Conservation (phyloP, 148 eudicot species). For the Rhododendron kiyosumense region DNA sequence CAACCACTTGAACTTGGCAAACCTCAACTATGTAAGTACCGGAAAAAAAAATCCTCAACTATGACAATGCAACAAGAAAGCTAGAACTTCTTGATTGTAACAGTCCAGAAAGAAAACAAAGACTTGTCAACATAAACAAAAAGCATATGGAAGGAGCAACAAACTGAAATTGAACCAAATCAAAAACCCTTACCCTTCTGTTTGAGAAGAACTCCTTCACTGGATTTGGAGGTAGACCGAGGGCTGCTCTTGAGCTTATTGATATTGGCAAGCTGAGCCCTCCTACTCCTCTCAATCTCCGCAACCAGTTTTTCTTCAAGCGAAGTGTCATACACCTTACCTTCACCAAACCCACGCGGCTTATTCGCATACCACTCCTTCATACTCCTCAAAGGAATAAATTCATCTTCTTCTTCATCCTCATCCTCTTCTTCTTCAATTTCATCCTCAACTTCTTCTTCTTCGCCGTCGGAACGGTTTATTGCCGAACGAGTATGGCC, state of each 20-base stretch:
- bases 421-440: constrained; percentile 27
- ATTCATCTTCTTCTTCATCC: constrained; percentile 45
- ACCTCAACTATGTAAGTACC: background rate
- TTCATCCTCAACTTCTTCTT: background rate
- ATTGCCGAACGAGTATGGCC: constrained; percentile 14
- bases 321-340: constrained; percentile 77
- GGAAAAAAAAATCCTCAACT: background rate
- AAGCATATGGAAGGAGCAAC: background rate
- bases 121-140: background rate
- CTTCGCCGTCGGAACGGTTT: constrained; percentile 19
- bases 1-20: background rate
- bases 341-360: constrained; percentile 92
- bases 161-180: background rate
- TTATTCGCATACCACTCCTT: constrained; percentile 49
- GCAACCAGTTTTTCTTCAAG: constrained; percentile 73
- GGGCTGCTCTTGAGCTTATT: constrained; percentile 56
- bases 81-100: background rate
- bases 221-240: constrained; percentile 14
- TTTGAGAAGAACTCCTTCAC: constrained; percentile 23
- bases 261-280: constrained; percentile 67
- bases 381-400: constrained; percentile 47
- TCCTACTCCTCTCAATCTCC: constrained; percentile 66
- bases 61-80: background rate
- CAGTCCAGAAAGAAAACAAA: too few species aligned
- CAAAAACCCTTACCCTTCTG: constrained; percentile 20